A percentile compares a stretch with the other conserved stretches of the same genome.
Evolutionary conservation across 345 rosid species (phyloP).

Genomic region (Physaria fendleri): DNA sequence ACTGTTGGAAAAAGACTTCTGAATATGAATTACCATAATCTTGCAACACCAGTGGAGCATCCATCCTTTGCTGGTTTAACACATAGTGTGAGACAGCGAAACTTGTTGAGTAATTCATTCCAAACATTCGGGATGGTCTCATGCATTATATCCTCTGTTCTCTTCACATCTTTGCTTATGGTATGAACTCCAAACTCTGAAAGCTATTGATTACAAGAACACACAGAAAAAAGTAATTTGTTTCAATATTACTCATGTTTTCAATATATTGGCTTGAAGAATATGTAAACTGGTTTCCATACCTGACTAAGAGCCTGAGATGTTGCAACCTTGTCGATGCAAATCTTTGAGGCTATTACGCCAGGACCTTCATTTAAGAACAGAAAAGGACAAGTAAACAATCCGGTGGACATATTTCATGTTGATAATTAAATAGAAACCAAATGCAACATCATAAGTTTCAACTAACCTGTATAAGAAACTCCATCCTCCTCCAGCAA

Average conservation of each 20-base stretch:
- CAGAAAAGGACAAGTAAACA: conserved; percentile 7
- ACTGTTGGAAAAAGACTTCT: not conserved
- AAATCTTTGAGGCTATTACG: conserved; percentile 61
- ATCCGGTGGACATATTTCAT: not conserved
- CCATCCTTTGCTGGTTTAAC: conserved; percentile 96
- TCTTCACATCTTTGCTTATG: conserved; percentile 64
- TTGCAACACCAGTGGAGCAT: conserved; percentile 96
- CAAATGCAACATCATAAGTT: not conserved
- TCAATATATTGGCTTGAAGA: not conserved
- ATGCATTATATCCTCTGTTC: conserved; percentile 56
- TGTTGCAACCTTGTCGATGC: conserved; percentile 91
- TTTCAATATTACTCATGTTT: not conserved
- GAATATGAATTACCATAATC: conserved; percentile 57
- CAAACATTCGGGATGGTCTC: conserved; percentile 42
- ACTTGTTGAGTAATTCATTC: conserved; percentile 58
- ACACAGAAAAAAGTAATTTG: conserved; percentile 1
- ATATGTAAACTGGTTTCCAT: conserved; percentile 26
- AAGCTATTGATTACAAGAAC: conserved; percentile 46
- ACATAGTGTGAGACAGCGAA: conserved; percentile 71
- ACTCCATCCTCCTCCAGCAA: conserved; percentile 76
- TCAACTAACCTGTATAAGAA: conserved; percentile 61
- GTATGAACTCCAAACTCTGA: conserved; percentile 72
- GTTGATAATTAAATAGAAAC: not conserved
- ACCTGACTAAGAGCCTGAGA: conserved; percentile 77
- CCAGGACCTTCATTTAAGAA: conserved; percentile 67